Base-by-base conservation (phyloP, 495 filamentous ascomycete species). In the Usnea hakonensis region DNA sequence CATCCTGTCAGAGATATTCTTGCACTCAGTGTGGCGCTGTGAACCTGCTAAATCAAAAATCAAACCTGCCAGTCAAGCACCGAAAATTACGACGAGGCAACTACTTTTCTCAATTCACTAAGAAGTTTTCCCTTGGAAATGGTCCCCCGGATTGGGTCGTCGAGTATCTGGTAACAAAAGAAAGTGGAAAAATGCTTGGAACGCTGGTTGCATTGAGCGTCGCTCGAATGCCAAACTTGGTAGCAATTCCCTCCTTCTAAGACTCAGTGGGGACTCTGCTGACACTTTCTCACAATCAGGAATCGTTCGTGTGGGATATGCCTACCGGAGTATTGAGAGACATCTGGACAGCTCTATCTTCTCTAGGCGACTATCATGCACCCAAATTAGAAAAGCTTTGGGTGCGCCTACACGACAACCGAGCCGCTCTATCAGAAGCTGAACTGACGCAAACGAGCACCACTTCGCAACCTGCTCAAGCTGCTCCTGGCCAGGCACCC, bases 271-370 rank as follows among this genome's bases (percentile, higher is more conserved):
- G 14, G 40, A n/a, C 32, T 6, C 9, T 38, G 5, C 36, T 62
- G 48, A 62, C 30, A 28, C 19, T 21, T 5, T 41, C 21, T 16
- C n/a, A 35, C 30, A 28, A 62, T 5, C 35, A 62, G 60, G 91
- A 97, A 72, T 86, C 85, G 0, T 97, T 97, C 67, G 78, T 91
- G 14, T 97, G 93, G 93, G 92, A 97, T 70, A 96, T 96, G 92
- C 90, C 91, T 0, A 96, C 91, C 0, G 93, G 93, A 0, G 87
- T 96, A 30, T 74, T 93, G 44, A 82, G 91, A 55, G 90, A 95
- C 67, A 87, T 95, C 35, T 97, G 93, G 81, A 81, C 91, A 68
- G 87, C 93, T 28, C 79, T 97, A 44, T 80, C 87, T 0, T 93
- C 88, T 0, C 76, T 94, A 28, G 86, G 85, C 33, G 81, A 86